Percentiles rank a stretch among this genome's conserved stretches.
These are phyloP conservation scores for Teratosphaeriaceae sp. DNA, from an alignment of 2,329 filamentous ascomycete species.

Conservation along the genomic window DNA sequence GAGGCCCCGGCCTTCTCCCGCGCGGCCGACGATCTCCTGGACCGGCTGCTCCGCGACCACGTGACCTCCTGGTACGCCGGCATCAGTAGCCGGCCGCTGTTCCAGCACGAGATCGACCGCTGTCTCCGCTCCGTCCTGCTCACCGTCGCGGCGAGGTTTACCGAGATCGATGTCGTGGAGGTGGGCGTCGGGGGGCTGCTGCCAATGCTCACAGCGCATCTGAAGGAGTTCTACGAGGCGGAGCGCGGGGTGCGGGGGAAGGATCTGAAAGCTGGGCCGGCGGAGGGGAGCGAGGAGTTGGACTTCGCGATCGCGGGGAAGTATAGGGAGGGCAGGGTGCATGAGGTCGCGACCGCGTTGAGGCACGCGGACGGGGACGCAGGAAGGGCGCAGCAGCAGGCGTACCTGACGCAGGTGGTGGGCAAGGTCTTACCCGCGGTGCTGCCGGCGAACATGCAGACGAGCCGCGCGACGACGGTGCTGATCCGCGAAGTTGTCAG, in stretches of 20 bases:
- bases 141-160: constrained; percentile 64
- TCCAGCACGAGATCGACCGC: constrained; percentile 80
- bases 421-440: constrained; percentile 65
- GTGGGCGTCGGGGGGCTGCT: constrained; percentile 74
- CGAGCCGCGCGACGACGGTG: constrained; percentile 72
- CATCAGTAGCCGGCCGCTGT: constrained; percentile 74
- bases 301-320: constrained; percentile 94
- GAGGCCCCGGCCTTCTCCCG: constrained; percentile 71
- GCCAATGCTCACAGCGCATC: constrained; percentile 80
- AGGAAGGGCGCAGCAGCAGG: constrained; percentile 81
- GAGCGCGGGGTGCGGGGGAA: constrained; percentile 80
- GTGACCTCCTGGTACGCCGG: constrained; percentile 80
- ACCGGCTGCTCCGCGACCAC: constrained; percentile 73
- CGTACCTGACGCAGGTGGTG: constrained; percentile 73
- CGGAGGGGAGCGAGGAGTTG: constrained; percentile 93
- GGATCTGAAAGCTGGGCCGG: constrained; percentile 81
- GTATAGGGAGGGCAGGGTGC: constrained; percentile 81
- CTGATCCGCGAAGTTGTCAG: constrained; percentile 85
- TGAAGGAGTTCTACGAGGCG: constrained; percentile 85
- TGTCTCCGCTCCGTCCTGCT: constrained; percentile 66
- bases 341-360: constrained; percentile 81
- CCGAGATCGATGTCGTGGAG: constrained; percentile 75
- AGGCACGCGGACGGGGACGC: constrained; percentile 75
- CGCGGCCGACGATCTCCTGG: constrained; percentile 71
- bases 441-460: constrained; percentile 65